Conservation (phyloP, 495 filamentous ascomycete genomes). For the Polyplosphaeria fusca region DNA sequence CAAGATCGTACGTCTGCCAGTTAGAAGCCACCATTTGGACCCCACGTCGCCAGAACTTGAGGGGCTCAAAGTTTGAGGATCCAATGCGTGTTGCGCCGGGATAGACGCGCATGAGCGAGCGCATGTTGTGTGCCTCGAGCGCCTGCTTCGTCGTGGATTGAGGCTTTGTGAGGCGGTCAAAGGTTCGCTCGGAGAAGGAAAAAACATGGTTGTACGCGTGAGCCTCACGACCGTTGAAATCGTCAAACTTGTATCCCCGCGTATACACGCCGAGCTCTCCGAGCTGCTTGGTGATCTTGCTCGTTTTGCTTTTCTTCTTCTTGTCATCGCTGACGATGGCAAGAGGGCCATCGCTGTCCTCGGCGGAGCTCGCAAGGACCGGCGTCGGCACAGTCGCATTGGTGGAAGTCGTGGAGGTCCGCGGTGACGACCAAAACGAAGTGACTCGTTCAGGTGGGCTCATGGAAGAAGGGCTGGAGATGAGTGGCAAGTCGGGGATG, state of each 20-base stretch:
- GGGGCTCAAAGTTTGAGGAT: slow-evolving; percentile 90
- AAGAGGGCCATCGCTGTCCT: slow-evolving; percentile 58
- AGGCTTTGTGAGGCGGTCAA: slow-evolving; percentile 69
- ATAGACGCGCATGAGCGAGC: slow-evolving; percentile 90
- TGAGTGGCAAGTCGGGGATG: slow-evolving; percentile 52
- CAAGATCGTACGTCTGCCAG: slow-evolving; percentile 96
- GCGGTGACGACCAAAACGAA: slow-evolving; percentile 45
- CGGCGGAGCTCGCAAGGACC: slow-evolving; percentile 58
- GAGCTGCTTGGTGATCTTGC: slow-evolving; percentile 80
- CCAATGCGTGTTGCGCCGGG: slow-evolving; percentile 72
- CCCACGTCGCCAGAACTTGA: slow-evolving; percentile 87
- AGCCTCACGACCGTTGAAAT: slow-evolving; percentile 70
- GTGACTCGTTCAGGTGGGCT: slow-evolving; percentile 47
- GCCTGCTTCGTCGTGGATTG: slow-evolving; percentile 59
- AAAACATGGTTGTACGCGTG: slow-evolving; percentile 87
- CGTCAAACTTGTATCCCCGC: slow-evolving; percentile 77
- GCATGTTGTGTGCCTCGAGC: slow-evolving; percentile 86
- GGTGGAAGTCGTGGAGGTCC: slow-evolving; percentile 49
- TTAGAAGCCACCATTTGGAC: slow-evolving; percentile 97
- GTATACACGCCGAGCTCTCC: slow-evolving; percentile 88
- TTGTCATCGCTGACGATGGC: slow-evolving; percentile 39
- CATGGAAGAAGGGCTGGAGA: slow-evolving; percentile 49
- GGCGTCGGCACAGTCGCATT: slow-evolving; percentile 49
- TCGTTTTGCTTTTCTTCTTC: slow-evolving; percentile 62
- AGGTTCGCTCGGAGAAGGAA: slow-evolving; percentile 84